Conservation (phyloP, 805 yeast species). For the Candida hungchunana region DNA sequence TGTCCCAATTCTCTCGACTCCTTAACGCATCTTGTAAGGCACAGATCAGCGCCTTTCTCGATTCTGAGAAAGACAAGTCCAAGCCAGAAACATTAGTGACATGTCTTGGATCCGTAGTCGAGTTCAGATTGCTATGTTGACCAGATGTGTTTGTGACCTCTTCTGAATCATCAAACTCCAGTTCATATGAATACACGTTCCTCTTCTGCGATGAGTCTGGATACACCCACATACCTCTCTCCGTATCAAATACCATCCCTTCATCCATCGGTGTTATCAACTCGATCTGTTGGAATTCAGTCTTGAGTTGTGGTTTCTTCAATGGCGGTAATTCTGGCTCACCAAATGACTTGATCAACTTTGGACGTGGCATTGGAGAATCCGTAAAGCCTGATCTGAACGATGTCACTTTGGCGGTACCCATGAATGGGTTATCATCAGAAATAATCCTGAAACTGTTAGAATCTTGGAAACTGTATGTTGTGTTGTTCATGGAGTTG, state of each 20-base stretch:
- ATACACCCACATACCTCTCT: conserved; percentile 19
- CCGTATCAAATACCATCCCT: conserved; percentile 21
- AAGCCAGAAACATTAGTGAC: conserved; percentile 41
- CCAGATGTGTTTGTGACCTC: conserved; percentile 3
- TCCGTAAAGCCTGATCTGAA: conserved; percentile 17
- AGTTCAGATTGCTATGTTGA: neutral
- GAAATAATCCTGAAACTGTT: conserved; percentile 13
- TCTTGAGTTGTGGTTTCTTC: conserved; percentile 10
- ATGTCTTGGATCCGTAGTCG: conserved; percentile 13
- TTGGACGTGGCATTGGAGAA: conserved; percentile 26
- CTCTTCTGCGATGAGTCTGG: conserved; percentile 1
- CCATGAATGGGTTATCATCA: conserved; percentile 11
- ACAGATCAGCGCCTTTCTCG: conserved; percentile 37
- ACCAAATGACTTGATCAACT: conserved; percentile 17
- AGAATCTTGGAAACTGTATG: conserved; percentile 25
- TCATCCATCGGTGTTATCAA: conserved; percentile 25
- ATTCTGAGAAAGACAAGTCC: conserved; percentile 43
- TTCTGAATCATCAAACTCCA: conserved; percentile 11
- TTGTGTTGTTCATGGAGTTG: conserved; percentile 12
- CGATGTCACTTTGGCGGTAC: conserved; percentile 20
- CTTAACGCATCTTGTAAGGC: conserved; percentile 37
- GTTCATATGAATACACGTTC: conserved; percentile 7
- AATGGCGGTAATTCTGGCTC: conserved; percentile 2
- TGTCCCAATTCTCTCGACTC: conserved; percentile 38
- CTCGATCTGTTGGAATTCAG: conserved; percentile 10